Evolutionary conservation across 2,329 filamentous ascomycete genomes (phyloP), one percentile per base, ranked within the genome.

Genomic region (Myriangium duriaei): DNA sequence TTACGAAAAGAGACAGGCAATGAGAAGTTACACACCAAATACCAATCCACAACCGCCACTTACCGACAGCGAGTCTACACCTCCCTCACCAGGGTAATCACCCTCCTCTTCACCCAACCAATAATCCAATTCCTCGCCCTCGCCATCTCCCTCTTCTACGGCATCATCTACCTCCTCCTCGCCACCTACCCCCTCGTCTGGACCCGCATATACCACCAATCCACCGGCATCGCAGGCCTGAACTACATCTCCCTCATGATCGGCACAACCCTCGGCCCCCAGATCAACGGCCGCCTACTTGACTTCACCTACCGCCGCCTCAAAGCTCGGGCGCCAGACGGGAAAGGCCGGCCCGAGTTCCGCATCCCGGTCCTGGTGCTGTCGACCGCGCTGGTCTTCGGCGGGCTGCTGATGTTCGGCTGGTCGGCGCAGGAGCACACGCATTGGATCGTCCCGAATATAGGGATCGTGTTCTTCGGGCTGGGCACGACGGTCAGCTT

Each of bases 401-500:
- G 67, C 12, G 67, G 69, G 6, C 58, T 77, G 0, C 67, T 75
- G 44, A 65, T 68, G 56, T 76, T 75, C 48, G 72, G 72, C 19
- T 76, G 72, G 71, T 60, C 64, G 2, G 71, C 71, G 0, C 59
- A 76, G 34, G 58, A 64, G 19, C 50, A 61, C 1, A 55, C 62
- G 2, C 69, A 73, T 47, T 78, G 72, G 71, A 71, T 77, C 31
- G 59, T 74, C 4, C 72, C 73, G 0, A 74, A 78, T 42, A 61
- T 78, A 24, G 75, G 74, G 1, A 69, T 71, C 2, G 59, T 62
- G 1, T 59, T 74, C 3, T 68, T 75, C 12, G 69, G 71, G 0
- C 55, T 65, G 1, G 73, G 72, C 0, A 65, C 72, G 37, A 69
- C 76, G 32, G 60, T 71, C 1, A 61, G 65, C 0, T 79, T 76